Base-by-base conservation (phyloP, 2,329 filamentous ascomycete species). In the Phyllachora maydis region DNA sequence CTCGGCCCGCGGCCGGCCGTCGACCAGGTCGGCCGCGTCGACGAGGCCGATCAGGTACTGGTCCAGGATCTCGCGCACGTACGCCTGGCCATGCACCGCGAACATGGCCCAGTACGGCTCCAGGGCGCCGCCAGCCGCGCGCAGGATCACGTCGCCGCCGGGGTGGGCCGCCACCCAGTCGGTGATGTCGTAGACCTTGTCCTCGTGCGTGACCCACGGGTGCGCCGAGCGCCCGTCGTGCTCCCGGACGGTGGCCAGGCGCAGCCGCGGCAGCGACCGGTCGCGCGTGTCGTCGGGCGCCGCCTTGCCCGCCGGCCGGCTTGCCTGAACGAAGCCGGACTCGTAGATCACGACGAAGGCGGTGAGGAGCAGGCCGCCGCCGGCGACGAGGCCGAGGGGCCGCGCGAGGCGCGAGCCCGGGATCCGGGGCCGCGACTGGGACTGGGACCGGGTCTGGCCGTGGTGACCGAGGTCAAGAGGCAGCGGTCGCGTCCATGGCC, bases 71-170 rank as follows among this genome's bases (percentile, higher is more conserved):
- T 72, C 64, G 28, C 59, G 56, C 5, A 75, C 66, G 29, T 75
- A 63, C 19, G 63, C 52, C 11, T 59, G 55, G 39, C 74, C 68
- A 47, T 76, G 70, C 28, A 75, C 74, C 22, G 58, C 54, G 38
- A 76, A 76, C 25, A 76, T 71, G 28, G 72, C 52, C 70, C 70
- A 76, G 43, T 73, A 75, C 0, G 62, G 59, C 24, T 76, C 69
- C 23, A 76, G 60, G 26, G 58, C 61, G 18, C 62, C 59, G 4
- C 70, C 70, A 1, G 65, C 67, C 2, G 70, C 70, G 15, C 63
- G 57, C 6, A 75, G 49, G 28, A 76, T 76, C 9, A 76, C 65
- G 24, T 72, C 62, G 19, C 70, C 70, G 4, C 70, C 70, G 0
- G 70, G 70, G 36, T 76, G 70, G 1, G 57, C 65, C 2, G 53